Evolutionary conservation across 352 stramenopile genomes (phyloP), one percentile per base, ranked within the genome.

Genomic region (Globisporangium viniferum): DNA sequence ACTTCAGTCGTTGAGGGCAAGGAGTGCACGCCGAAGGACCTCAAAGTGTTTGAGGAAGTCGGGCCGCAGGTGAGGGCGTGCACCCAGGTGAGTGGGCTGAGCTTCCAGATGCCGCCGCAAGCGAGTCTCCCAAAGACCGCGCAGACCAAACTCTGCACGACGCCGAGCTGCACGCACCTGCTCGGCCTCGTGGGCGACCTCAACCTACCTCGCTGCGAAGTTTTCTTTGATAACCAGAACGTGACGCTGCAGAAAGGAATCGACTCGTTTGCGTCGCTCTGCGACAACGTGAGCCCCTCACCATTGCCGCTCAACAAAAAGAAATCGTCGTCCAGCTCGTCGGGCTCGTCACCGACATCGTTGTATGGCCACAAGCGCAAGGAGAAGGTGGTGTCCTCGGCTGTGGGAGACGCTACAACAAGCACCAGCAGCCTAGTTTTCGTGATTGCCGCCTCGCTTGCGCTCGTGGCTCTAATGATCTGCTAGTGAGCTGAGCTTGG

Each of bases 141-240:
- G 24, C 69, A 78, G 24, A 33, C 60, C 18, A 65, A 68, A 14
- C 57, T 92, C 22, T 91, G 80, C 56, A 74, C 76, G 49, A 73
- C 82, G 5, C 73, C 74, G 20, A 51, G 67, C 0, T 91, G 83
- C 58, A 76, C 84, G 53, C 59, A 71, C 1, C 81, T 90, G 78
- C 86, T 91, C 53, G 79, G 78, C 0, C 64, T 69, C 10, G 66
- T 90, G 10, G 81, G 90, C 66, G 83, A 90, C 60, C 71, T 91
- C 62, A 70, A 84, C 22, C 67, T 91, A 12, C 79, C 81, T 20
- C 74, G 59, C 18, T 91, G 83, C 56, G 83, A 89, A 1, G 58
- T 76, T 8, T 10, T 74, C 2, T 81, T 86, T 59, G 70, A 81
- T 64, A 70, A 77, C 24, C 74, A 73, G 58, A 89, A 89, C 61